Evolutionary conservation across 352 stramenopile species (phyloP), one percentile per base, ranked within the genome.

Genomic region (Phytophthora multivora): DNA sequence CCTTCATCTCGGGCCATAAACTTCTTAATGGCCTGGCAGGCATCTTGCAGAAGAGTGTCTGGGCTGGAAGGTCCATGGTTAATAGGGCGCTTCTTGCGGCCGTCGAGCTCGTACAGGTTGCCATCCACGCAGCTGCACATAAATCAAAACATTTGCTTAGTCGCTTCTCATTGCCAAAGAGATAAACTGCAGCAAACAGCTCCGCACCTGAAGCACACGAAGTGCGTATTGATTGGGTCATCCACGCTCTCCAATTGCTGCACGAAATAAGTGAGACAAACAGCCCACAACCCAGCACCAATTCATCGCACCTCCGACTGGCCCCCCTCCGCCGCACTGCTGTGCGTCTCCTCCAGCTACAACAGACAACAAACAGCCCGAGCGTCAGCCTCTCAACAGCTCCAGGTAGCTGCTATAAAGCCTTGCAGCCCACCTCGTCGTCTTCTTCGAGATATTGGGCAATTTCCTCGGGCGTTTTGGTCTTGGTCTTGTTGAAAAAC

Each of bases 171-270:
- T 7, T 40, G 8, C 33, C 7, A 36, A n/a, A 28, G 18, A n/a
- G 4, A 21, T 13, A 6, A 13, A 25, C 23, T 51, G 23, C 25
- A 50, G 2, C 19, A 9, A 38, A 21, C 15, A 10, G 2, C 2
- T 12, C 2, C 36, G 12, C 53, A 91, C 69, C 94, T 97, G 68
- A 99, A 97, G 64, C 91, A 97, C 26, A 98, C 80, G 52, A 99
- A 99, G 73, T 99, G 97, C n/a, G 95, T 98, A 61, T 97, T 86
- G 63, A 99, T 88, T 7, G 91, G 83, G 49, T 99, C 95, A 31
- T 98, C 85, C 15, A 98, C 77, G 45, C 81, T 78, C 38, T 94
- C 85, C 47, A 97, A 66, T 88, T 96, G 87, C 86, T 95, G 47
- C 33, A 51, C 26, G 9, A 33, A 40, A 12, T 3, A 38, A 26